Conservation (phyloP, 345 rosid species). For the Salix suchowensis region DNA sequence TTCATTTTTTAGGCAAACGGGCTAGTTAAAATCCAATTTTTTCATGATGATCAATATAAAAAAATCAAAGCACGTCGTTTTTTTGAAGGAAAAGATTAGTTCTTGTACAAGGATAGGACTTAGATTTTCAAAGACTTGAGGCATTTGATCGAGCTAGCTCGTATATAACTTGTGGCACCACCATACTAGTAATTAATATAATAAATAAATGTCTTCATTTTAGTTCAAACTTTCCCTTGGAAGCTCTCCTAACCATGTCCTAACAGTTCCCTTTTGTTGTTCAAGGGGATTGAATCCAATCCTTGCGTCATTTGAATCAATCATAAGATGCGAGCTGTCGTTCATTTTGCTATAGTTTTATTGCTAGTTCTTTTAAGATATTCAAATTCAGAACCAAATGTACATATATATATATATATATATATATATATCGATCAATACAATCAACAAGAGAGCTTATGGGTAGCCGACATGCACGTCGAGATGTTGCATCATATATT, state of each 20-base stretch:
- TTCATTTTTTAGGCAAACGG: too few relatives aligned
- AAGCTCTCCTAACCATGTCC: not conserved
- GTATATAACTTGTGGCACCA: not conserved
- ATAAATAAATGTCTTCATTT: not conserved
- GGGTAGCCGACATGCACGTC: not conserved
- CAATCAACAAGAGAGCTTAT: not conserved
- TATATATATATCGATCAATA: not conserved
- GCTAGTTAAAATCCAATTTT: too few relatives aligned
- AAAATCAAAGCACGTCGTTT: too few relatives aligned
- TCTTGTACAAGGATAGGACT: not conserved
- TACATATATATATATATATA: too few relatives aligned
- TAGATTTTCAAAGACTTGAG: not conserved
- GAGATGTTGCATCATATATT: not conserved
- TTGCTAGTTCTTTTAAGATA: not conserved
- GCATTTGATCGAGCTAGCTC: not conserved
- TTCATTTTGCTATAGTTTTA: too few relatives aligned
- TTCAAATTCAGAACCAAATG: not conserved
- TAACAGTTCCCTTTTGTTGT: not conserved
- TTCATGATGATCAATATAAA: too few relatives aligned
- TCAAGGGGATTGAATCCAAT: too few relatives aligned
- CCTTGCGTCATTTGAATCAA: not conserved
- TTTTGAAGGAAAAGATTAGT: not conserved
- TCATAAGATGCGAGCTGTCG: too few relatives aligned
- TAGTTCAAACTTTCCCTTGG: not conserved
- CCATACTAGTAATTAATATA: not conserved